phyloP scores from a whole-genome alignment of 1,284 basidiomycete genomes.

The Fomitiporia mediterranea region DNA sequence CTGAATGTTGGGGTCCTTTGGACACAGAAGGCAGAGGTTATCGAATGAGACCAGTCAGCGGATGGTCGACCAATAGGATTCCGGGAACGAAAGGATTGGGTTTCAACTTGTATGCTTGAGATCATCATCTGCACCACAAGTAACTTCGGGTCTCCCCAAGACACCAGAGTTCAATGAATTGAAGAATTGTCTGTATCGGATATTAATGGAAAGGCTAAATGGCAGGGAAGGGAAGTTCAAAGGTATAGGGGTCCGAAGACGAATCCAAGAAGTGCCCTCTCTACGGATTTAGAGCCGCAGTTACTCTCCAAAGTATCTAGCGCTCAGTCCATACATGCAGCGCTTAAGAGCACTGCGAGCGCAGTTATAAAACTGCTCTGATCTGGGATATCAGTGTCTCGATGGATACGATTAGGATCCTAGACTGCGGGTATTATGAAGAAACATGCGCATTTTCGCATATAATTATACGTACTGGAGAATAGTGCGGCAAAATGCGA shows the following conservation, averaged over 20 bases:
- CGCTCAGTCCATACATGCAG: not conserved
- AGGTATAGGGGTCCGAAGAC: not conserved
- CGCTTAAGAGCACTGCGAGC: not conserved
- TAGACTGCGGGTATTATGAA: not conserved
- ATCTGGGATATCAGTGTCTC: not conserved
- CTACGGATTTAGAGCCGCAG: not conserved
- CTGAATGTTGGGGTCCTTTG: not conserved
- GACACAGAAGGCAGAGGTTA: not conserved
- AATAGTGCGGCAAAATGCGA: not conserved
- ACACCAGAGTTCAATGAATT: too few species aligned
- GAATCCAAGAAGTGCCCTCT: not conserved
- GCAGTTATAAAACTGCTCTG: not conserved
- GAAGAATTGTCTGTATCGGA: not conserved
- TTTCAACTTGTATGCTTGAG: not conserved
- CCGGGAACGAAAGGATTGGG: not conserved
- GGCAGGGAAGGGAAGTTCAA: not conserved
- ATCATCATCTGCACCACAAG: too few species aligned
- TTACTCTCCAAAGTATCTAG: not conserved
- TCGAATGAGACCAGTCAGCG: not conserved
- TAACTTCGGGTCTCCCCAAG: too few species aligned
- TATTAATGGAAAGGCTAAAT: not conserved
- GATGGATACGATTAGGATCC: not conserved
- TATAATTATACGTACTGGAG: not conserved
- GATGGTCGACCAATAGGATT: not conserved
- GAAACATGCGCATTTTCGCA: not conserved